Evolutionary conservation across 805 yeast genomes (phyloP), one percentile per base, ranked within the genome.

Genomic region (Lipomyces orientalis): DNA sequence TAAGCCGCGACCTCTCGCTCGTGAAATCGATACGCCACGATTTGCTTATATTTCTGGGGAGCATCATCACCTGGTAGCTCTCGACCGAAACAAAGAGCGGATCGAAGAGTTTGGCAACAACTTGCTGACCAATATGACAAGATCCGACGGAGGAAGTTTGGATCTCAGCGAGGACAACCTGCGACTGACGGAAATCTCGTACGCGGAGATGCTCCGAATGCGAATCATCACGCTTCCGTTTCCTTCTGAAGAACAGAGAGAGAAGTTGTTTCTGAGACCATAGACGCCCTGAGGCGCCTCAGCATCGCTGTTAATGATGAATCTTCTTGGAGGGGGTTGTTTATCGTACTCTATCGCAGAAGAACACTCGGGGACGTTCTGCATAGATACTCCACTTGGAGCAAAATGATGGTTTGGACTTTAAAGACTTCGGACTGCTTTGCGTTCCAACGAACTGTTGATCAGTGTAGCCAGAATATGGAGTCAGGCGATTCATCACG

Each of bases 71-170:
- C n/a, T 39, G 49, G 49, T 39, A 39, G n/a, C 29, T 25, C 29
- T 25, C 29, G 29, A 25, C 29, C 29, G 29, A 25, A 25, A 25
- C 29, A 25, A 39, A 39, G 49, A 39, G 49, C 16, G 49, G 3
- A 39, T 39, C 49, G 49, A 39, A 39, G 49, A 12, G n/a, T 39
- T 39, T 39, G n/a, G 49, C 49, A 39, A 39, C 49, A 39, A 39
- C 49, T 39, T 39, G 49, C 49, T 39, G 12, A 14, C n/a, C 16
- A 39, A 16, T 16, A 39, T 12, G 49, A 39, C 49, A 39, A 39
- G 49, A 39, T 14, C 16, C 49, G 49, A 39, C 49, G 2, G 49
- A 39, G 49, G 49, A 39, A 12, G 12, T 39, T 39, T 39, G 29
- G 29, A n/a, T n/a, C 49, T 39, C 49, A 39, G 49, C 49, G 49